These are phyloP conservation scores for Mycotypha africana DNA, from an alignment of 371 early-diverging fungal genomes.

Conservation along the genomic window DNA sequence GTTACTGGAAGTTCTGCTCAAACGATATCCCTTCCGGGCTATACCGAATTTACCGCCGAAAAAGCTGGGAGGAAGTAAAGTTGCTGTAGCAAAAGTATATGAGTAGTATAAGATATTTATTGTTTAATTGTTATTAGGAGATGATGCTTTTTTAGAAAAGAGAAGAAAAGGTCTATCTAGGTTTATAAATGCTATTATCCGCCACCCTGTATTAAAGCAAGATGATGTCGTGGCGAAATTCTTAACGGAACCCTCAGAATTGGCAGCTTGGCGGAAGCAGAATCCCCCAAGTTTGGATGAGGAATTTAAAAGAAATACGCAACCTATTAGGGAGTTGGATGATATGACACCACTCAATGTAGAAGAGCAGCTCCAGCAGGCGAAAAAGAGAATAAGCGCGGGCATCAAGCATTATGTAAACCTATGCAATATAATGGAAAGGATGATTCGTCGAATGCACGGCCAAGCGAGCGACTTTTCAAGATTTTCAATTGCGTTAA, in stretches of 20 bases:
- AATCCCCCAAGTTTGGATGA: conserved; percentile 48
- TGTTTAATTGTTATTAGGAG: conserved; percentile 29
- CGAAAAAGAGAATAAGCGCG: conserved; percentile 46
- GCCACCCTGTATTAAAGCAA: conserved; percentile 68
- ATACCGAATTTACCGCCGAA: conserved; percentile 45
- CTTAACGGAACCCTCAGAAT: conserved; percentile 61
- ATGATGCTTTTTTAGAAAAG: conserved; percentile 69
- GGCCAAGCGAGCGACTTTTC: conserved; percentile 56
- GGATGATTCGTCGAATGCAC: conserved; percentile 60
- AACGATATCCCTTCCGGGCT: conserved; percentile 38
- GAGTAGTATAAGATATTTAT: background rate
- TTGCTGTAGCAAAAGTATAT: too few relatives aligned
- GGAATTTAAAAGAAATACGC: conserved; percentile 38
- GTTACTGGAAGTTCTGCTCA: conserved; percentile 30
- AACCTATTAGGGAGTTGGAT: conserved; percentile 25
- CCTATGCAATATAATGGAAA: conserved; percentile 62
- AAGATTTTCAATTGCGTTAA: conserved; percentile 50
- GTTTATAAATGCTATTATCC: conserved; percentile 71
- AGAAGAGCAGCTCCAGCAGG: conserved; percentile 48
- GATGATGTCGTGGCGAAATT: conserved; percentile 63
- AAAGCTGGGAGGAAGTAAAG: conserved; percentile 41
- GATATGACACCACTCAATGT: conserved; percentile 38
- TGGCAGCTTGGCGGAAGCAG: conserved; percentile 49
- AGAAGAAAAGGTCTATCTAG: conserved; percentile 67
- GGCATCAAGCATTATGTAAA: conserved; percentile 57